Evolutionary conservation across 805 yeast species (phyloP).

Genomic region (Ogataea salicorniae): DNA sequence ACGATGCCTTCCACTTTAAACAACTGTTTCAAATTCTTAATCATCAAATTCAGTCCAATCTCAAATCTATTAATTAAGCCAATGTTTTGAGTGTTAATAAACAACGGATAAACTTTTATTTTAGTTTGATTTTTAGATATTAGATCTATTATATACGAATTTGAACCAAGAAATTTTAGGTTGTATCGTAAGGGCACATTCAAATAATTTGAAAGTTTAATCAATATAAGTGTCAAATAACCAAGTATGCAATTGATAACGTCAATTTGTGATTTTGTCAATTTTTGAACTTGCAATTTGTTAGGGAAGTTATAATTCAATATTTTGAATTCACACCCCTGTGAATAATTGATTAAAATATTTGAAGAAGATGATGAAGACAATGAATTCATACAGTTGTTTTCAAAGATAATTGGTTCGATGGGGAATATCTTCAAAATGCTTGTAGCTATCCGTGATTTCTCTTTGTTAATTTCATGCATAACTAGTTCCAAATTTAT

Average conservation of each 20-base stretch:
- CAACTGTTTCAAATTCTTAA: slow-evolving; percentile 43
- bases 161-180: slow-evolving; percentile 41
- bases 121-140: slow-evolving; percentile 35
- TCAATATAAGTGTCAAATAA: slow-evolving; percentile 38
- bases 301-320: slow-evolving; percentile 29
- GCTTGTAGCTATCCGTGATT: slow-evolving; percentile 21
- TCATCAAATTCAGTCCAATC: slow-evolving; percentile 42
- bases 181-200: slow-evolving; percentile 46
- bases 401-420: slow-evolving; percentile 6
- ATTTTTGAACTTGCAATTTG: slow-evolving; percentile 10
- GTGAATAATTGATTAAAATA: not conserved
- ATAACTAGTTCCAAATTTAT: slow-evolving; percentile 10
- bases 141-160: slow-evolving; percentile 44
- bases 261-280: slow-evolving; percentile 31
- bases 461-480: slow-evolving; percentile 16
- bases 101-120: slow-evolving; percentile 42
- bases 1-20: slow-evolving; percentile 28
- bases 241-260: slow-evolving; percentile 47
- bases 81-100: slow-evolving; percentile 38
- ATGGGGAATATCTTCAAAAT: slow-evolving; percentile 30
- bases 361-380: slow-evolving; percentile 11
- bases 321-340: slow-evolving; percentile 27
- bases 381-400: too few relatives aligned
- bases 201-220: slow-evolving; percentile 36
- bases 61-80: slow-evolving; percentile 38